Percentiles rank a stretch among this genome's conserved stretches.
Conservation (phyloP, 106 monocot genomes). For the Apostasia ramifera region DNA sequence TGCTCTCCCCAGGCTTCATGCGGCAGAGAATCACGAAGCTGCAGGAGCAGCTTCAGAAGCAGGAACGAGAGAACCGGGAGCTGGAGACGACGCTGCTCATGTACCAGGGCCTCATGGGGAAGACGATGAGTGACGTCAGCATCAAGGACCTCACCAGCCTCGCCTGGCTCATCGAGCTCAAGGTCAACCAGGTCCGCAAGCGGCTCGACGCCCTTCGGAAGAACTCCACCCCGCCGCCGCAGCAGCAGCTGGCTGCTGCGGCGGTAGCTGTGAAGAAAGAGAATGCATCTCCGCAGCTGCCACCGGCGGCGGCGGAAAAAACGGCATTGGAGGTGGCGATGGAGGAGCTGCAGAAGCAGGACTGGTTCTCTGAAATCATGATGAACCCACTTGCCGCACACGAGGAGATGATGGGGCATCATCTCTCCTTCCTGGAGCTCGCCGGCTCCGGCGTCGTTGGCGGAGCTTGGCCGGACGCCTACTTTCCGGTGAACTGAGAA, state of each 20-base stretch:
- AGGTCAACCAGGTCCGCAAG: not conserved
- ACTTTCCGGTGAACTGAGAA: no score
- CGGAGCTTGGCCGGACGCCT: not conserved
- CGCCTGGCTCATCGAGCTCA: slow-evolving; percentile 1
- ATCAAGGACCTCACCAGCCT: slow-evolving; percentile 10
- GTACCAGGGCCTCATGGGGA: slow-evolving; percentile 10
- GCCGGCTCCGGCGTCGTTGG: not conserved
- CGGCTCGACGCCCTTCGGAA: not conserved
- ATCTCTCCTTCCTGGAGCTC: not conserved
- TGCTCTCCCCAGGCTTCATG: slow-evolving; percentile 13
- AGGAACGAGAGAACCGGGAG: slow-evolving; percentile 26
- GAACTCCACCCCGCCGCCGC: no score
- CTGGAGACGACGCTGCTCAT: slow-evolving; percentile 22
- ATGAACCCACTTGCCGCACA: no score
- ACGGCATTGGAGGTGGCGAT: not conserved
- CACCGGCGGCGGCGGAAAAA: not conserved
- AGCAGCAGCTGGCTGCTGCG: not conserved
- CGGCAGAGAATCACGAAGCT: slow-evolving; percentile 19
- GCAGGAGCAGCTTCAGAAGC: slow-evolving; percentile 20
- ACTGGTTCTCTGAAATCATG: not conserved
- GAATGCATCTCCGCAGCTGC: not conserved
- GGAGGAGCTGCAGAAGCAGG: slow-evolving; percentile 4
- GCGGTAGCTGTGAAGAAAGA: not conserved
- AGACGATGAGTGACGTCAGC: not conserved
- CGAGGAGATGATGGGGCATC: no score